phyloP scores from a whole-genome alignment of 257 asterid species.

The Nicotiana benthamiana region DNA sequence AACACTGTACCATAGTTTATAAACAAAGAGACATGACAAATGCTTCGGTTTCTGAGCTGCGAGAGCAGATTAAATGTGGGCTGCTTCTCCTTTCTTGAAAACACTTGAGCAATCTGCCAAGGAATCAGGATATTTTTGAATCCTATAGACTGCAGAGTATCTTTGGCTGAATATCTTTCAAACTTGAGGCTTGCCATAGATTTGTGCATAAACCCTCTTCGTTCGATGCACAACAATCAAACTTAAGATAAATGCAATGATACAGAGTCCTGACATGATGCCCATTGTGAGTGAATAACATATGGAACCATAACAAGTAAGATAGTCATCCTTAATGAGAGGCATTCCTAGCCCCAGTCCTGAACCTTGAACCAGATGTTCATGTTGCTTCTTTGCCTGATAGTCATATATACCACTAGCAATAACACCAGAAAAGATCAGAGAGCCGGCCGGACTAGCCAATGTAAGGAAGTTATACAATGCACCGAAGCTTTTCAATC shows the following conservation, averaged over 20 bases:
- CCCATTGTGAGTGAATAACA: slow-evolving; percentile 36
- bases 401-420: slow-evolving; percentile 80
- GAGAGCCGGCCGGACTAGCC: slow-evolving; percentile 81
- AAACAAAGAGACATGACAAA: not conserved
- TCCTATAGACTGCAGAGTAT: not conserved
- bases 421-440: slow-evolving; percentile 66
- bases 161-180: not conserved
- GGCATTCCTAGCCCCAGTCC: not conserved
- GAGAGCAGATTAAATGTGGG: not conserved
- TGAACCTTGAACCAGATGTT: not conserved
- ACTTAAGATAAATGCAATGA: slow-evolving; percentile 27
- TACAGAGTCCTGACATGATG: slow-evolving; percentile 37
- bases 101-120: not conserved
- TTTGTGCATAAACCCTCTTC: slow-evolving; percentile 31
- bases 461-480: slow-evolving; percentile 73
- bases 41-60: not conserved
- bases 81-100: not conserved
- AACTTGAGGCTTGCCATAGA: slow-evolving; percentile 19
- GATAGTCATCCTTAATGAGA: slow-evolving; percentile 15
- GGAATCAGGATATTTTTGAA: not conserved
- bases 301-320: slow-evolving; percentile 27
- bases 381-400: slow-evolving; percentile 66
- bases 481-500: slow-evolving; percentile 38
- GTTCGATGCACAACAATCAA: slow-evolving; percentile 37
- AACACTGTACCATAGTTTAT: not conserved